Evolutionary conservation across 1,284 basidiomycete genomes (phyloP), one percentile per base, ranked within the genome.

Genomic region (Papiliotrema flavescens): DNA sequence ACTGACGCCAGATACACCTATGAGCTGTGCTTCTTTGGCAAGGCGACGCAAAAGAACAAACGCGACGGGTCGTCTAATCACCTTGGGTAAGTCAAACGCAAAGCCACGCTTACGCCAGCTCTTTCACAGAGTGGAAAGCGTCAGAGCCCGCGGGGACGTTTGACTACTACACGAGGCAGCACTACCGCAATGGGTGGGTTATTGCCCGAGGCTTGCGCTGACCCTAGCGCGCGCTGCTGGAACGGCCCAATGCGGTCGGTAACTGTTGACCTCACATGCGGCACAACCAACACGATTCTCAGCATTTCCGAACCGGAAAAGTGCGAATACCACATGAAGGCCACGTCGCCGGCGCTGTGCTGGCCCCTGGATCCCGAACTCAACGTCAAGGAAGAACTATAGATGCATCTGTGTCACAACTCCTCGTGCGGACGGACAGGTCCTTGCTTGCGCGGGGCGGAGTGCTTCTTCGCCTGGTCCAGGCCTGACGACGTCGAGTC

Each of bases 321-420:
- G 79, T 98, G 95, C 79, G 91, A 95, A 76, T 98, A 98, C 71
- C 84, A 86, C 67, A 85, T 96, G 71, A 89, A 85, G 48, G 90
- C 85, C 13, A 90, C 88, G 26, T 85, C 86, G 0, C 96, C 95
- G 6, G 94, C 94, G 0, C 79, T 98, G 35, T 98, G 95, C 75
- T 81, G 85, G 72, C 88, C 89, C 1, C 55, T 67, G n/a, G 66
- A 60, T 17, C 28, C 35, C 15, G 55, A 56, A 45, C 37, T 37
- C 22, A 51, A 48, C 26, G 59, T 51, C 45, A 71, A 71, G 64
- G 67, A 70, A 39, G 72, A 74, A 60, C 56, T 71, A 53, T 69
- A 59, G 54, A 46, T 22, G 23, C 14, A 22, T 43, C 13, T 11
- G 19, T 36, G 17, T 26, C 35, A 51, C 24, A 51, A 34, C 40